Evolutionary conservation across 2,329 filamentous ascomycete genomes (phyloP).

Genomic region (Lachnellula cervina): DNA sequence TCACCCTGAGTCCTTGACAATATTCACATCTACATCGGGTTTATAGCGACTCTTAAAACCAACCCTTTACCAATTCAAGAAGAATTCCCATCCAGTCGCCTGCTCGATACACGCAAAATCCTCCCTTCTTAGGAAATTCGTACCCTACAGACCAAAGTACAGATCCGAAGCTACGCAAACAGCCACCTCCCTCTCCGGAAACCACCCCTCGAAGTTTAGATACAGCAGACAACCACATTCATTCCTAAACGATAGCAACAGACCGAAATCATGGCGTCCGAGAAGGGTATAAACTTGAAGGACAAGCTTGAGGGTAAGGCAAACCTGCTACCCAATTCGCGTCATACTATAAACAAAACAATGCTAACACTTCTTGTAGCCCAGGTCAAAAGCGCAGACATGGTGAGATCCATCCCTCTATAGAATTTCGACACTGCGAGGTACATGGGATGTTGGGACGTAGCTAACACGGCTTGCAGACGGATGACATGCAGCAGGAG

Average conservation of each 20-base stretch:
- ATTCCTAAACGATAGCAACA: background rate
- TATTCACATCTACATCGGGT: too few relatives aligned
- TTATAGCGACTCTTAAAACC: too few relatives aligned
- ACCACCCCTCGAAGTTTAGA: background rate
- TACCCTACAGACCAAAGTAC: background rate
- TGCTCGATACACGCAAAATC: too few relatives aligned
- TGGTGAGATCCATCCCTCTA: constrained; percentile 57
- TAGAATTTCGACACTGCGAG: background rate
- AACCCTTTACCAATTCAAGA: too few relatives aligned
- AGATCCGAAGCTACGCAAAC: background rate
- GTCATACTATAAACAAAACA: background rate
- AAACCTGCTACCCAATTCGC: background rate
- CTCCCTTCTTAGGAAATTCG: too few relatives aligned
- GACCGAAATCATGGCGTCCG: constrained; percentile 22
- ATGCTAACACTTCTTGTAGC: constrained; percentile 47
- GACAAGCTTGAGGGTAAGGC: constrained; percentile 31
- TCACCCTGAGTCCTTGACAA: too few relatives aligned
- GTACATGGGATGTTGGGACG: background rate
- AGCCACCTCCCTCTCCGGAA: background rate
- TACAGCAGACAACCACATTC: background rate
- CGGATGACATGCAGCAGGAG: constrained; percentile 95
- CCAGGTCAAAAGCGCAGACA: constrained; percentile 96
- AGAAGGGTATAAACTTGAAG: constrained; percentile 22
- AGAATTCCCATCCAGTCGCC: too few relatives aligned
- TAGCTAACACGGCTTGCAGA: constrained; percentile 49